Conservation (phyloP, 108 stramenopile genomes). For the Nitzschia inconspicua region DNA sequence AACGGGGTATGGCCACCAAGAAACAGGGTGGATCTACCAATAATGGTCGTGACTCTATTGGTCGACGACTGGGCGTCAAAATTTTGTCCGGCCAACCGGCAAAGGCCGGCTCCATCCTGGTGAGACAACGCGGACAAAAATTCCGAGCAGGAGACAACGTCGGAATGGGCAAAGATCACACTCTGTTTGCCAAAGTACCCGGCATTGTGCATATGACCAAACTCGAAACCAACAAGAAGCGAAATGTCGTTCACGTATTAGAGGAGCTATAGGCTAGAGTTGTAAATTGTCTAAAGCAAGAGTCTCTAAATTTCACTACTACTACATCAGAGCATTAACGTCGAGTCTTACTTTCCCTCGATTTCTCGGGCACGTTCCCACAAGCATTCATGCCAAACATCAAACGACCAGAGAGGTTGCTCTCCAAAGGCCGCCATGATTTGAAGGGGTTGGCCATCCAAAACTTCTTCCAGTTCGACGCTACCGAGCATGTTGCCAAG, state of each 20-base stretch:
- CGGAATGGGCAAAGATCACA: conserved; percentile 94
- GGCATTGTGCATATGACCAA: conserved; percentile 83
- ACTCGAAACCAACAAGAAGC: conserved; percentile 55
- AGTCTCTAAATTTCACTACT: neutral
- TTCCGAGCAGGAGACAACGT: conserved; percentile 88
- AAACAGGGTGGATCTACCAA: conserved; percentile 93
- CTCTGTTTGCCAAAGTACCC: conserved; percentile 78
- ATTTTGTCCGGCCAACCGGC: conserved; percentile 73
- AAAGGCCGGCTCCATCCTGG: conserved; percentile 90
- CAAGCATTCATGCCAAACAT: conserved; percentile 70
- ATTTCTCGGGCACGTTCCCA: conserved; percentile 25
- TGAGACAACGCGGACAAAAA: conserved; percentile 93
- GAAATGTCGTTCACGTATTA: conserved; percentile 81
- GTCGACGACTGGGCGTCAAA: conserved; percentile 94
- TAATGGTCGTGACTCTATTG: conserved; percentile 94
- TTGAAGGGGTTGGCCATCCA: conserved; percentile 74
- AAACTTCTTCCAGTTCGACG: conserved; percentile 42
- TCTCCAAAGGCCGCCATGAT: conserved; percentile 45
- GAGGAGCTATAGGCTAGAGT: too few relatives aligned
- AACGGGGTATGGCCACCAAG: conserved; percentile 81
- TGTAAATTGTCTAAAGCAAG: too few relatives aligned
- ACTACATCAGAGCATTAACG: neutral
- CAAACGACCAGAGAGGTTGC: conserved; percentile 67
- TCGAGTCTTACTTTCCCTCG: neutral
- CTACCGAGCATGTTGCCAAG: conserved; percentile 61